Evolutionary conservation across 495 filamentous ascomycete genomes (phyloP), one percentile per base, ranked within the genome.

Genomic region (Neurospora sp.): DNA sequence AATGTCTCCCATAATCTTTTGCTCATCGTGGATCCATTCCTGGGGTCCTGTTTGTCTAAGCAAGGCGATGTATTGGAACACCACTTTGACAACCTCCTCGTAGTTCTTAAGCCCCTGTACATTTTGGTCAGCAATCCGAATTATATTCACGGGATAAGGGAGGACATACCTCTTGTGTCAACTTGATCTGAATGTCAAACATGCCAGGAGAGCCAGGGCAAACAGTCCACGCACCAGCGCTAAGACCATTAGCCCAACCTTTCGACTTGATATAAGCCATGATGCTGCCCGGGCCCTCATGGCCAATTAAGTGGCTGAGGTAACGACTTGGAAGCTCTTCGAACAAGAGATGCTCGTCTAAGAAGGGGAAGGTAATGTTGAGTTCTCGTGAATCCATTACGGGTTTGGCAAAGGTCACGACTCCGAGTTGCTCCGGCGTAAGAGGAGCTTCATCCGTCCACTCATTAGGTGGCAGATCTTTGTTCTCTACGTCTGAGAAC

Each of bases 251-350:
- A 11, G 92, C 94, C 96, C 94, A 98, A 60, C 96, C 96, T 81
- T 96, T 97, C 31, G 89, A 91, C 83, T 98, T 99, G 79, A 97
- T 88, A 80, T 97, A 95, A 1, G 96, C 91, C 80, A 99, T 89
- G 76, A 99, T 95, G 83, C 96, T 98, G 3, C 96, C 96, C 9
- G 96, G 96, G 1, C 96, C 96, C 82, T 99, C 96, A 75, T 99
- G 96, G 16, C 96, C 96, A 75, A 99, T 95, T 66, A 99, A 82
- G 79, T 99, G 96, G 78, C 92, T 92, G 76, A 97, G 88, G 79
- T 98, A 99, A 42, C 93, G 89, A 76, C 92, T 92, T 14, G 96
- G 96, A 71, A 97, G 94, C 9, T 90, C 88, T 76, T 93, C 90
- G 81, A 90, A 97, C 71, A 95, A 81, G 10, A 89, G 79, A 74